Evolutionary conservation across 768 basidiomycete species (phyloP).

Genomic region (Austroboletus festivus): DNA sequence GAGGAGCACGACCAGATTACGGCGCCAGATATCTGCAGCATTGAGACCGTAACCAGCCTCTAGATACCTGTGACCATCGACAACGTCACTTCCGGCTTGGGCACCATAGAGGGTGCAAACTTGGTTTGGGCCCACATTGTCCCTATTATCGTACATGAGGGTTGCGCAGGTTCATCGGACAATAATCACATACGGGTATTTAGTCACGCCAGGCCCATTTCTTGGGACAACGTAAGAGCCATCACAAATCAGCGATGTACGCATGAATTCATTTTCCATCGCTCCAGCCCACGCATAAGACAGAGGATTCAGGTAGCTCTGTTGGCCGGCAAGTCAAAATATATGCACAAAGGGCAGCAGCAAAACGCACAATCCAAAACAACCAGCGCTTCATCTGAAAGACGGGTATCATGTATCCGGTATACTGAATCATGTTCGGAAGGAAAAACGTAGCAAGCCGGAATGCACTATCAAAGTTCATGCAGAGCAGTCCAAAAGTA

Average conservation of each 20-base stretch:
- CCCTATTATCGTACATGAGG: conserved; percentile 34
- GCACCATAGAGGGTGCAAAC: conserved; percentile 77
- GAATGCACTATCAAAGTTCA: conserved; percentile 53
- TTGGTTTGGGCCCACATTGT: conserved; percentile 61
- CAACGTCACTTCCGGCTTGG: conserved; percentile 47
- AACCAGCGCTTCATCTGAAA: conserved; percentile 76
- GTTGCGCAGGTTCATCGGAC: background rate
- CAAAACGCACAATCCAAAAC: conserved; percentile 71
- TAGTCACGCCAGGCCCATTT: conserved; percentile 50
- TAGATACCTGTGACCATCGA: conserved; percentile 64
- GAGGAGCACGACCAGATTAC: conserved; percentile 66
- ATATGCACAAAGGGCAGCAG: background rate
- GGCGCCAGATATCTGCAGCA: conserved; percentile 56
- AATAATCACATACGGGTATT: conserved; percentile 56
- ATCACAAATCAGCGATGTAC: conserved; percentile 60
- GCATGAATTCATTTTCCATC: conserved; percentile 87
- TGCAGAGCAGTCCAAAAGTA: conserved; percentile 57
- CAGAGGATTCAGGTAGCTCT: conserved; percentile 78
- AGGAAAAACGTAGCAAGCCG: conserved; percentile 65
- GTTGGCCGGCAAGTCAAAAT: conserved; percentile 7
- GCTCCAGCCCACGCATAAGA: conserved; percentile 71
- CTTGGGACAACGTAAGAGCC: conserved; percentile 64
- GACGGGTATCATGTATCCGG: conserved; percentile 67
- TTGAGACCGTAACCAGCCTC: conserved; percentile 49
- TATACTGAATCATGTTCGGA: conserved; percentile 71